Evolutionary conservation across 2,329 filamentous ascomycete species (phyloP), one percentile per base, ranked within the genome.

Genomic region (Curvularia eragrostidis): DNA sequence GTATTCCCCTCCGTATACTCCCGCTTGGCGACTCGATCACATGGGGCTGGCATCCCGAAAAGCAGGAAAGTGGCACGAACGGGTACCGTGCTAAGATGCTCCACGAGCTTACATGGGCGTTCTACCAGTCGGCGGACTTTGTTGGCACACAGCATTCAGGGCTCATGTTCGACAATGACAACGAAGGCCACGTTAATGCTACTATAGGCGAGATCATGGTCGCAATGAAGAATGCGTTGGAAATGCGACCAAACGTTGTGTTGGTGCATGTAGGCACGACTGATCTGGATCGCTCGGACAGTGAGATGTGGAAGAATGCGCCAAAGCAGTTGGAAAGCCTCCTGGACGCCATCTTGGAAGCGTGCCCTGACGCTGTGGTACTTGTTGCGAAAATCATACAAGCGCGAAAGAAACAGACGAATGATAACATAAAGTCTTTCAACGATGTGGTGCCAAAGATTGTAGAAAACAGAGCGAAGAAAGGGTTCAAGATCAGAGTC

Each of bases 321-420:
- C 75, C 77, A 3, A 58, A 65, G 15, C 68, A 74, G n/a, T 62
- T 79, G 2, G 69, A 67, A 3, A 52, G 23, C 3, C 52, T 78
- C 19, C 64, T 79, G 12, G 75, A 78, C 54, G 58, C 68, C 13
- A 61, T 79, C 3, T 48, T 75, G 8, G 47, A 56, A 4, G 51
- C 48, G 9, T 72, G 67, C 46, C 73, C 75, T 0, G 70, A 75
- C 48, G 68, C 75, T 5, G 71, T 69, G 5, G 60, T 79, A 3
- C 55, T 80, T 8, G 75, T 80, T 32, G 76, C 77, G 6, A 68
- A 75, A 53, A 70, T 79, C 15, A 74, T 77, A 42, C 58, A 64
- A 15, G 51, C 61, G 9, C 43, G 54, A 15, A 65, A 70, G 43
- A 42, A 34, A 12, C 56, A 52, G 19, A 60, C 53, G 18, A 52